Evolutionary conservation across 1,284 basidiomycete genomes (phyloP), one percentile per base, ranked within the genome.

Genomic region (Cutaneotrichosporon cavernicola): DNA sequence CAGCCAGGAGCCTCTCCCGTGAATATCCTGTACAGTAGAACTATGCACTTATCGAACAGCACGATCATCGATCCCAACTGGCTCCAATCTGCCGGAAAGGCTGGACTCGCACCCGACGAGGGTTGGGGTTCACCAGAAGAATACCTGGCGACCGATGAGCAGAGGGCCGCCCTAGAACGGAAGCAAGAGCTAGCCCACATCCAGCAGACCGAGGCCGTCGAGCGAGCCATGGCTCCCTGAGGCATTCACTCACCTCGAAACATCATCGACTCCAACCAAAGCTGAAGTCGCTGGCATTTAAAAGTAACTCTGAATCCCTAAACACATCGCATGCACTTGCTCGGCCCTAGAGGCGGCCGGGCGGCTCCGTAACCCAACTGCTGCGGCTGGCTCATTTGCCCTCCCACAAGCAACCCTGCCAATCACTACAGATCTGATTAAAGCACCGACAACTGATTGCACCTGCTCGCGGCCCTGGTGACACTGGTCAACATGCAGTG

Each of bases 201-300:
- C 30, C n/a, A 32, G 46, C 56, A 53, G 31, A 18, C 51, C 16
- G 51, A 53, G 18, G 51, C 51, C 4, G 9, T 53, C 51, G 30
- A 18, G 9, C 51, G 51, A 13, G 51, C 51, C 13, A 53, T 31
- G 31, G 30, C 51, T 4, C 31, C 30, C 4, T 52, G 63, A 70
- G 69, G 67, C 49, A 63, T 69, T 3, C 70, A 75, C 56, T 73
- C 58, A 77, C 53, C 74, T 79, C 65, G 76, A 77, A 59, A 79
- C 75, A 63, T 76, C 22, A 74, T 69, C n/a, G 21, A 14, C 50
- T 6, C 18, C 14, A 51, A 26, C 26, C 40, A 16, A 56, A 38
- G 38, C 38, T 30, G 21, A 56, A 22, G n/a, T 56, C 11, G 36
- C 34, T 40, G 5, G 22, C 40, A 58, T 36, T 36, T 7, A 32